Evolutionary conservation across 805 yeast species (phyloP).

Genomic region (Candida tammaniensis): DNA sequence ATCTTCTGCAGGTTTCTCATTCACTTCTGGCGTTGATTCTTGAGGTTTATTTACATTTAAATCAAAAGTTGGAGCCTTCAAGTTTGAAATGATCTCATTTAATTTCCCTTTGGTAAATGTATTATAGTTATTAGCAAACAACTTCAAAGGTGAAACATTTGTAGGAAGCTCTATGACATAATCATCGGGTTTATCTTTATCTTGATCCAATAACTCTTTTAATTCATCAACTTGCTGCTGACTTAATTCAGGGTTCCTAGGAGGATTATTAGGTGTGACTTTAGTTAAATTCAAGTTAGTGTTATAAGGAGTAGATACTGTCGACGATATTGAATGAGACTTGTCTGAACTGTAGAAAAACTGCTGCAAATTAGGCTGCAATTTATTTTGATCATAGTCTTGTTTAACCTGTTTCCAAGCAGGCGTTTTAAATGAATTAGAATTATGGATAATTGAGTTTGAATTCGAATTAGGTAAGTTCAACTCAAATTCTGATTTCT

Average conservation of each 20-base stretch:
- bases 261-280: background rate
- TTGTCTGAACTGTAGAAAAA: slow-evolving; percentile 27
- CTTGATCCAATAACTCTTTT: slow-evolving; percentile 21
- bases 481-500: slow-evolving; percentile 8
- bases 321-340: slow-evolving; percentile 27
- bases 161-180: slow-evolving; percentile 13
- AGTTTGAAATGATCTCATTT: slow-evolving; percentile 18
- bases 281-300: slow-evolving; percentile 18
- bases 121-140: slow-evolving; percentile 37
- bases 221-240: slow-evolving; percentile 14
- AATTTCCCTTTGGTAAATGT: slow-evolving; percentile 38
- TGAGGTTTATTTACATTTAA: no score
- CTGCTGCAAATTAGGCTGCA: slow-evolving; percentile 27
- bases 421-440: slow-evolving; percentile 22
- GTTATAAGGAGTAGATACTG: slow-evolving; percentile 37
- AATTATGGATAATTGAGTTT: slow-evolving; percentile 11
- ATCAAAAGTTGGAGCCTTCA: slow-evolving; percentile 12
- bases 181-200: slow-evolving; percentile 17
- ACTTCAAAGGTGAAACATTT: slow-evolving; percentile 42
- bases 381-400: slow-evolving; percentile 24
- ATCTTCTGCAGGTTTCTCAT: no score
- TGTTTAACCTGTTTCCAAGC: slow-evolving; percentile 33
- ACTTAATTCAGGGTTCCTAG: slow-evolving; percentile 4
- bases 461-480: slow-evolving; percentile 7
- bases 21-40: background rate